Evolutionary conservation across 441 rosid genomes (phyloP).

Genomic region (Gossypium davidsonii): DNA sequence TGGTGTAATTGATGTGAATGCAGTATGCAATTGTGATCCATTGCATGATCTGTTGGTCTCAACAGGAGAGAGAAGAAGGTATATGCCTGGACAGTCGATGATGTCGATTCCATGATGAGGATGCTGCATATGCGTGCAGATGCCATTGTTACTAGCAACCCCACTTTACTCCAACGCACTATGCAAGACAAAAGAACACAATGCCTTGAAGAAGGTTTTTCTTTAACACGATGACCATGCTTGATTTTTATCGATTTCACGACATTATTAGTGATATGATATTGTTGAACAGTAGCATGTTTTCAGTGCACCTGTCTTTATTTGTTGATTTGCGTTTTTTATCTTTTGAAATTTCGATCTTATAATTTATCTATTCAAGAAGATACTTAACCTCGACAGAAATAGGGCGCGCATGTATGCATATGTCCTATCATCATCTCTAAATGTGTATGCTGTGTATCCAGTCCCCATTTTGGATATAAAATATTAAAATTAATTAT

Average conservation of each 20-base stretch:
- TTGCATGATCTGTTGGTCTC: conserved; percentile 3
- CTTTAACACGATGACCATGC: conserved; percentile 26
- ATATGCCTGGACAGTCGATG: conserved; percentile 90
- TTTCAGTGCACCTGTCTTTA: not conserved
- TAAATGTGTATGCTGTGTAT: no score
- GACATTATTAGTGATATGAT: not conserved
- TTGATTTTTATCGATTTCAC: not conserved
- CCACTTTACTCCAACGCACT: conserved; percentile 48
- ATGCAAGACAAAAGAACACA: conserved; percentile 67
- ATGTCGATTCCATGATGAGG: conserved; percentile 59
- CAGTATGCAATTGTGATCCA: not conserved
- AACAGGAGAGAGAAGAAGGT: conserved; percentile 65
- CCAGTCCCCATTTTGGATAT: no score
- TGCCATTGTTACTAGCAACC: conserved; percentile 78
- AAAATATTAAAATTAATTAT: no score
- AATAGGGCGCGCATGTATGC: not conserved
- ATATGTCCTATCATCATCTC: no score
- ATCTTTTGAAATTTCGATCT: not conserved
- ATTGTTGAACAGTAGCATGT: not conserved
- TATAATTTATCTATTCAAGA: not conserved
- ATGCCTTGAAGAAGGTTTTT: conserved; percentile 72
- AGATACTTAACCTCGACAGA: not conserved
- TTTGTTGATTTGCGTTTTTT: not conserved
- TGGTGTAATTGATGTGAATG: not conserved
- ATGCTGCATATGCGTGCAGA: conserved; percentile 61